Conservation (phyloP, 345 rosid species). For the Hibiscus tridactylites region DNA sequence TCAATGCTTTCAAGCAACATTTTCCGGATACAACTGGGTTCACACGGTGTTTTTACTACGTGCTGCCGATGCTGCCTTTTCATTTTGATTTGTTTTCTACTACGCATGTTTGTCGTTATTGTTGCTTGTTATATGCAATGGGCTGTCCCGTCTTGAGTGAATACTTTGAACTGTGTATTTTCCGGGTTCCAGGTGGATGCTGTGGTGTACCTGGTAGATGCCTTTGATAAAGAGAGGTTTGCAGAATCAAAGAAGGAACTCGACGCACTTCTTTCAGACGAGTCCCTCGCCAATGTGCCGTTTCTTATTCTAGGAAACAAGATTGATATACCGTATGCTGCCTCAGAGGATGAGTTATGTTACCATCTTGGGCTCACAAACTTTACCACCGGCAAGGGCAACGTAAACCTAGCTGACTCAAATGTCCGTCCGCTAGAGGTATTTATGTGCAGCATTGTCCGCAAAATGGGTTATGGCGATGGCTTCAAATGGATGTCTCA, state of each 20-base stretch:
- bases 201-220: conserved; percentile 78
- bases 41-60: neutral
- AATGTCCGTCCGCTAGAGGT: conserved; percentile 72
- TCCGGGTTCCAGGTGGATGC: conserved; percentile 53
- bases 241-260: conserved; percentile 78
- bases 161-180: neutral
- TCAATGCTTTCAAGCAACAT: neutral
- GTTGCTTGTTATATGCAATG: neutral
- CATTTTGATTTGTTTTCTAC: neutral
- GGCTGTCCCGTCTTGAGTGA: neutral
- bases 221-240: conserved; percentile 73
- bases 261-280: conserved; percentile 76
- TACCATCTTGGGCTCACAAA: conserved; percentile 61
- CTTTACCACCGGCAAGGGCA: conserved; percentile 75
- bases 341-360: conserved; percentile 71
- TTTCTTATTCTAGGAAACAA: conserved; percentile 73
- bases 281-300: conserved; percentile 54
- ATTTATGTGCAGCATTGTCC: conserved; percentile 79
- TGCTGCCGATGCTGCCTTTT: neutral
- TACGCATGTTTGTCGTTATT: neutral
- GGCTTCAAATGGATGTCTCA: conserved; percentile 81
- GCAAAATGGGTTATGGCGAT: conserved; percentile 81
- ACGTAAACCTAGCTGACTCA: conserved; percentile 51
- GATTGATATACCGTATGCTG: conserved; percentile 74
- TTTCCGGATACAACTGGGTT: neutral